Percentiles rank a stretch among this genome's conserved stretches.
phyloP scores from a whole-genome alignment of 2,329 filamentous ascomycete species.

The Aspergillus sp. region DNA sequence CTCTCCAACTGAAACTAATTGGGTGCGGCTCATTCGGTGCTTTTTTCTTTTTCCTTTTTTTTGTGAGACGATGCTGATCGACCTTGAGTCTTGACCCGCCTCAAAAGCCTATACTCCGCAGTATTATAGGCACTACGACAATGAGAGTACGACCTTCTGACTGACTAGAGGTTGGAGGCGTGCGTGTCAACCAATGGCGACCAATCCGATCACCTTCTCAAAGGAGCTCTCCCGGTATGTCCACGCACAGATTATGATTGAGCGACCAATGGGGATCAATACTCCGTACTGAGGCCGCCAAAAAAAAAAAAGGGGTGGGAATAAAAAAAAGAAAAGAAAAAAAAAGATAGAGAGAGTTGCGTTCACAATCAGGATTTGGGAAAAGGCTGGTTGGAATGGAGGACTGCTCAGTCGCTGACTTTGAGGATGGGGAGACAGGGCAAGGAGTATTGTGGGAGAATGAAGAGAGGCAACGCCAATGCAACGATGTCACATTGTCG shows the following conservation, averaged over 20 bases:
- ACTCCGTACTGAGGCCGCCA: background rate
- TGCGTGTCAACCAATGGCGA: background rate
- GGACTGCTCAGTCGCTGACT: background rate
- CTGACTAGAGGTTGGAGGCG: background rate
- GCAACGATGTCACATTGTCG: background rate
- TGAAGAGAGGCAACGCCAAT: background rate
- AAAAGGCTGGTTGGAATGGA: background rate
- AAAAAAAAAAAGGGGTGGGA: background rate
- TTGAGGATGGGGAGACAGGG: background rate
- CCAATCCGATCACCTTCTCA: background rate
- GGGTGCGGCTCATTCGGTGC: slow-evolving; percentile 23
- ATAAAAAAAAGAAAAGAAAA: too few relatives aligned
- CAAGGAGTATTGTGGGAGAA: background rate
- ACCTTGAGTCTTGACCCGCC: slow-evolving; percentile 5
- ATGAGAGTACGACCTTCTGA: background rate
- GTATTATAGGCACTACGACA: background rate
- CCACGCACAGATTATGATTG: slow-evolving; percentile 5
- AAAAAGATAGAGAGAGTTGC: background rate
- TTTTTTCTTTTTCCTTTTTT: slow-evolving; percentile 11
- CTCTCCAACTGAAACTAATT: slow-evolving; percentile 14
- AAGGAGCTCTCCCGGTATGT: slow-evolving; percentile 2
- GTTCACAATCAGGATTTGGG: background rate
- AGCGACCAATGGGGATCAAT: background rate
- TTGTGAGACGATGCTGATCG: background rate
- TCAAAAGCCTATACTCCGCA: slow-evolving; percentile 1